Evolutionary conservation across 1,284 basidiomycete species (phyloP).

Genomic region (Meripilus lineatus): DNA sequence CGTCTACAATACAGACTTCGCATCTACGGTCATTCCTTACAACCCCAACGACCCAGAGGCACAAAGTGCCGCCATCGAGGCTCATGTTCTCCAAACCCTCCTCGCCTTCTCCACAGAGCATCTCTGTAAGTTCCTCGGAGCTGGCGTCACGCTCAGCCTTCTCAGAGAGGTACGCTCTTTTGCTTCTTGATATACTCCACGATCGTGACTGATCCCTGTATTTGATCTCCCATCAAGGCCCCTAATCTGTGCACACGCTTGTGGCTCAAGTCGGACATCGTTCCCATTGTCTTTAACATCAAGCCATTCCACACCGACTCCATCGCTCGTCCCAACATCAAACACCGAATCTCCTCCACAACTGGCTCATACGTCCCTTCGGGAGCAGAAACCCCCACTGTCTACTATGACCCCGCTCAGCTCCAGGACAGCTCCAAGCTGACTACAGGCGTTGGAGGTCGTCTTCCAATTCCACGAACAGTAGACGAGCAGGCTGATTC

Average conservation of each 20-base stretch:
- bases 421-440: constrained; percentile 40
- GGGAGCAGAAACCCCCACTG: constrained; percentile 66
- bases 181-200: not conserved
- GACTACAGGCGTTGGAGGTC: constrained; percentile 40
- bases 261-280: constrained; percentile 72
- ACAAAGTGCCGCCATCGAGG: constrained; percentile 54
- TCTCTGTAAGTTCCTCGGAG: constrained; percentile 77
- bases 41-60: constrained; percentile 41
- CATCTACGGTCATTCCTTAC: constrained; percentile 49
- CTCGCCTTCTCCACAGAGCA: constrained; percentile 69
- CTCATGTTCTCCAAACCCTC: constrained; percentile 52
- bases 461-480: constrained; percentile 68
- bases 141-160: constrained; percentile 46
- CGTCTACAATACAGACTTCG: constrained; percentile 74
- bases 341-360: constrained; percentile 73
- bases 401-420: constrained; percentile 51
- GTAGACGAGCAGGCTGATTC: constrained; percentile 81
- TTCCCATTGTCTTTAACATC: constrained; percentile 80
- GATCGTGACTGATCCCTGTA: not conserved
- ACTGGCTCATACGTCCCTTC: constrained; percentile 71
- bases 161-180: constrained; percentile 37
- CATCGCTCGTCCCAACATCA: constrained; percentile 65
- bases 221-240: constrained; percentile 31
- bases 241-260: constrained; percentile 75
- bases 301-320: constrained; percentile 77